Base-by-base conservation (phyloP, 2,329 filamentous ascomycete species). In the Colletotrichum sp. region DNA sequence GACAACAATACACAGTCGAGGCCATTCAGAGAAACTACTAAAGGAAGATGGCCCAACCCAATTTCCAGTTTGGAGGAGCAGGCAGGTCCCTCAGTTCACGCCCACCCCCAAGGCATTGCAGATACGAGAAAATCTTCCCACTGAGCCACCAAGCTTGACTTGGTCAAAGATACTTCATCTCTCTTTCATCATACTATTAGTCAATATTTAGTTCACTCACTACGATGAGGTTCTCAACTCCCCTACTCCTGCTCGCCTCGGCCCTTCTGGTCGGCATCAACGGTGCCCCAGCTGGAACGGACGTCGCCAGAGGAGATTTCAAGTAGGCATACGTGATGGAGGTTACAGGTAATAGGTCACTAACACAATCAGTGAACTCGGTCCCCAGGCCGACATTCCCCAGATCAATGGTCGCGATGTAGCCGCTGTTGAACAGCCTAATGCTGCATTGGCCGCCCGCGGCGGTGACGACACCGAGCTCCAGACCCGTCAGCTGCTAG, bases 231-330 rank as follows among this genome's bases (percentile, higher is more conserved):
- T 73, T 32, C 59, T 69, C 65, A 52, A 69, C 70, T 13, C 59
- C 70, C 8, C n/a, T 64, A 34, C 64, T 76, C 28, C 16, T 74
- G 26, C 74, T 76, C 18, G 74, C 71, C 44, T 76, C 74, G 49
- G 70, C 71, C 21, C 71, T 76, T 18, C 59, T 76, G 28, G 74
- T 76, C 8, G 71, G 74, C 64, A 76, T 76, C 64, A 64, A 76
- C 15, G 74, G 74, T 74, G 74, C 74, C 12, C 74, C 74, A 18
- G 65, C 74, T 18, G 69, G 69, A 21, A 60, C n/a, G 2, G 65
- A 66, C 15, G 64, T 76, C 3, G 59, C 59, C 18, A 24, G 12
- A 13, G 12, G 65, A 16, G 57, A 76, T 1, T 10, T 52, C 13
- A 55, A 15, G 74, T 76, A 72, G 5, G 57, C 60, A 21, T 5